Base-by-base conservation (phyloP, 306 rosid genomes). In the Begonia masoniana region DNA sequence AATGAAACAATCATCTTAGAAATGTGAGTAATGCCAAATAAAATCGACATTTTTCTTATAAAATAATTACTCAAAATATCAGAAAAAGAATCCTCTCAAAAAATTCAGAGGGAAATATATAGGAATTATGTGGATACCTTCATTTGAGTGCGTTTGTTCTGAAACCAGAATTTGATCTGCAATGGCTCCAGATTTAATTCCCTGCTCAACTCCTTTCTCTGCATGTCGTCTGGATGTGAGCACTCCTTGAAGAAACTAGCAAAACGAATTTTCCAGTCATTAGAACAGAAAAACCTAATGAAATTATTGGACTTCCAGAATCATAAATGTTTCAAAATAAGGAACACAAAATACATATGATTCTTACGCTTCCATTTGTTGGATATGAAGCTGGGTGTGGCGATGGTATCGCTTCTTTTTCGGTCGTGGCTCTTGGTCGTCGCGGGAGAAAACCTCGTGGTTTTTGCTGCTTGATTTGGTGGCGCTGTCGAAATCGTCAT, bases 131-230 rank as follows among this genome's bases (percentile, higher is more conserved):
- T 57, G 6, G 0, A 6, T 56, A 82, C 97, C 92, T 85, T 91
- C 78, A 83, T 68, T 58, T 83, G 88, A 14, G 99, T 91, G 43
- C 99, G 75, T 56, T 83, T 86, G 63, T 91, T 91, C 71, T 91
- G 97, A 69, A 91, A 91, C 97, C 97, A 91, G 56, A 91, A 91
- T 64, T 91, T 91, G 51, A 83, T 72, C 76, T 89, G 97, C 64
- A 83, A 62, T 23, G 95, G 85, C 69, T 91, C 94, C 58, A 91
- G 61, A 15, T 83, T 84, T 56, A 86, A 58, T 50, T 78, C 83
- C 58, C 74, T 79, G 57, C 94, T 61, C 52, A 91, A 71, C 68
- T 83, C 99, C 74, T 79, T 83, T 64, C 99, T 83, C 67, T 91
- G 96, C 65, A 75, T 86, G 67, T 91, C 99, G 52, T 83, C 92